Evolutionary conservation across 192 early-diverging fungal genomes (phyloP).

Genomic region (Coemansia sp.): DNA sequence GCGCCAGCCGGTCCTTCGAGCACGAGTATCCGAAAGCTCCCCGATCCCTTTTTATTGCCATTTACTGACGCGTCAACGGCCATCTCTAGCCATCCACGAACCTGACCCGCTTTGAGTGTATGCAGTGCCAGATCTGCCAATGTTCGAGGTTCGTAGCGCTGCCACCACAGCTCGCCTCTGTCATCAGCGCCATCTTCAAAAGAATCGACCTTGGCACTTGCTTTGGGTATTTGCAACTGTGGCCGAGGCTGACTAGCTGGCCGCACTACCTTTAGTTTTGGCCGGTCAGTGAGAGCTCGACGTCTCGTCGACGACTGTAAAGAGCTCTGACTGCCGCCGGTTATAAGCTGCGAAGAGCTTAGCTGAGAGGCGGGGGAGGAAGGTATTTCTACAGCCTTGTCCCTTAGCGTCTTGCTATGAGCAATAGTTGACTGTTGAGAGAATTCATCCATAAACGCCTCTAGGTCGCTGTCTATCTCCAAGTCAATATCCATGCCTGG

Average conservation of each 20-base stretch:
- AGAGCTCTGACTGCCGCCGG: not conserved
- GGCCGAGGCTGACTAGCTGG: not conserved
- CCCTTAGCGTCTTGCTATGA: not conserved
- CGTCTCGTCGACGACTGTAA: not conserved
- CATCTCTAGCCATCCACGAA: slow-evolving; percentile 58
- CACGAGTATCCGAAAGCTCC: slow-evolving; percentile 54
- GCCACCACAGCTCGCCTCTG: slow-evolving; percentile 44
- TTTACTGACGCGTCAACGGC: slow-evolving; percentile 20
- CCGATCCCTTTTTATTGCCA: slow-evolving; percentile 2
- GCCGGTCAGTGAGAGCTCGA: slow-evolving; percentile 41
- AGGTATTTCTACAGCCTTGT: not conserved
- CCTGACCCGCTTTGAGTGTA: slow-evolving; percentile 52
- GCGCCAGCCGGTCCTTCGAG: slow-evolving; percentile 65
- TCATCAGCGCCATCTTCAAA: slow-evolving; percentile 2
- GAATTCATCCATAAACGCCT: slow-evolving; percentile 37
- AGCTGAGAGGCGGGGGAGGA: not conserved
- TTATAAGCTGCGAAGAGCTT: not conserved
- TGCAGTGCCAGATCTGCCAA: slow-evolving; percentile 56
- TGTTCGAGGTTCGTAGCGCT: slow-evolving; percentile 30
- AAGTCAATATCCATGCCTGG: slow-evolving; percentile 22
- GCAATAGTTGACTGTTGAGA: slow-evolving; percentile 1
- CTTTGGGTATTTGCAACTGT: not conserved
- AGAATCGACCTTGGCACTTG: not conserved
- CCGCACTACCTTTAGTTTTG: slow-evolving; percentile 18
- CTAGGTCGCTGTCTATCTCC: slow-evolving; percentile 45